Evolutionary conservation across 345 rosid genomes (phyloP).

Genomic region (Nasturtium officinale): DNA sequence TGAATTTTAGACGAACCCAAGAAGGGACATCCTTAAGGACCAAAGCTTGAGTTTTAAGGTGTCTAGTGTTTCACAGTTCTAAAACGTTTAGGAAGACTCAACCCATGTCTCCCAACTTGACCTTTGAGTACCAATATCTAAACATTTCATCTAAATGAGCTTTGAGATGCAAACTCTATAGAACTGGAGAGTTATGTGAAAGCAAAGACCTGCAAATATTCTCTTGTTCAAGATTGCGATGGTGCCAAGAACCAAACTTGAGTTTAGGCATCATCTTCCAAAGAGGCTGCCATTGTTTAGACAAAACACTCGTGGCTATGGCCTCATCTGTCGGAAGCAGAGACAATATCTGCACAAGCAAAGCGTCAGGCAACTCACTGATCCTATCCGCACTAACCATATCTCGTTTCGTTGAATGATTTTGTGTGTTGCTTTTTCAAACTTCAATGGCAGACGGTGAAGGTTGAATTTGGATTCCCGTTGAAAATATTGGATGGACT

Average conservation of each 20-base stretch:
- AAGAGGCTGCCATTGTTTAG: neutral
- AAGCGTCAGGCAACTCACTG: neutral
- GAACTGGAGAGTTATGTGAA: neutral
- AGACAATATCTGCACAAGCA: neutral
- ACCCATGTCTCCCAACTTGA: neutral
- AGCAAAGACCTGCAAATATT: neutral
- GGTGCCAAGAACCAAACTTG: neutral
- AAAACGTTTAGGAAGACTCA: slow-evolving; percentile 4
- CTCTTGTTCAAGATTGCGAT: too few relatives aligned
- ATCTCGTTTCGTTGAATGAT: too few relatives aligned
- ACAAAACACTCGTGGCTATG: neutral
- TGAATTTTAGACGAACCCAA: neutral
- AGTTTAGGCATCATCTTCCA: neutral
- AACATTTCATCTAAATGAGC: neutral
- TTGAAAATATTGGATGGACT: too few relatives aligned
- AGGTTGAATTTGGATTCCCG: too few relatives aligned
- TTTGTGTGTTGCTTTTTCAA: too few relatives aligned
- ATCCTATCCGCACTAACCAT: too few relatives aligned
- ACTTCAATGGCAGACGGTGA: too few relatives aligned
- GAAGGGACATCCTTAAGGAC: slow-evolving; percentile 1
- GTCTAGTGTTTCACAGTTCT: neutral
- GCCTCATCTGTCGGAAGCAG: neutral
- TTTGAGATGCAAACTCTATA: neutral
- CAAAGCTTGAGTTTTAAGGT: neutral
- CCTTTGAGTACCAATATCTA: neutral